Percentiles rank a stretch among this genome's conserved stretches.
Conservation (phyloP, 2,329 filamentous ascomycete species). For the Hysterium pulicare region DNA sequence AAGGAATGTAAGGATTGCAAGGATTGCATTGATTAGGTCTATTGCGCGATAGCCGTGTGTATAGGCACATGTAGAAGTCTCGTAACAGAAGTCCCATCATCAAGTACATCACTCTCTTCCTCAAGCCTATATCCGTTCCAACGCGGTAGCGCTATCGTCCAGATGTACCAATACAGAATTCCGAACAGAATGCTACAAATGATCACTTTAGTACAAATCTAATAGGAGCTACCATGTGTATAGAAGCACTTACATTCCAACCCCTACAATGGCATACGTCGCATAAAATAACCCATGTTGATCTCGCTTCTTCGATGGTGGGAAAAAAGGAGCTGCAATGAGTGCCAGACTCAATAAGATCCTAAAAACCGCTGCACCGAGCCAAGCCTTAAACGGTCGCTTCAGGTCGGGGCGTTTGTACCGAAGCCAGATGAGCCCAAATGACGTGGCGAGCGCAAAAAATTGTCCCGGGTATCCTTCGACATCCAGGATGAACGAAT, state of each 20-base stretch:
- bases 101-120: slow-evolving; percentile 57
- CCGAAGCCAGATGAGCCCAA: slow-evolving; percentile 61
- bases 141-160: slow-evolving; percentile 59
- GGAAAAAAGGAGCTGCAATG: slow-evolving; percentile 61
- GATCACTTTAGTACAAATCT: slow-evolving; percentile 14
- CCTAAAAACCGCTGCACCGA: slow-evolving; percentile 56
- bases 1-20: no score
- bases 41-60: no score
- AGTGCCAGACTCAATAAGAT: slow-evolving; percentile 54
- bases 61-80: slow-evolving; percentile 47
- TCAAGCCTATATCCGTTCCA: slow-evolving; percentile 60
- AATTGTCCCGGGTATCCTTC: slow-evolving; percentile 66
- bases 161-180: slow-evolving; percentile 65
- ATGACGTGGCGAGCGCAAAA: slow-evolving; percentile 54
- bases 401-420: slow-evolving; percentile 57
- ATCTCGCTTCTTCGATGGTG: slow-evolving; percentile 38
- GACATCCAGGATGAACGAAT: slow-evolving; percentile 70
- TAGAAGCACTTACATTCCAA: slow-evolving; percentile 48
- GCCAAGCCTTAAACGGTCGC: slow-evolving; percentile 64
- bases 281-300: slow-evolving; percentile 46
- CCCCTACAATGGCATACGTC: slow-evolving; percentile 52
- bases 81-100: slow-evolving; percentile 66
- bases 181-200: slow-evolving; percentile 53
- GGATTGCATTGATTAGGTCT: no score
- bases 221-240: not conserved